These are phyloP conservation scores for Sclerotinia sclerotiorum DNA, from an alignment of 2,329 filamentous ascomycete genomes.

Conservation along the genomic window DNA sequence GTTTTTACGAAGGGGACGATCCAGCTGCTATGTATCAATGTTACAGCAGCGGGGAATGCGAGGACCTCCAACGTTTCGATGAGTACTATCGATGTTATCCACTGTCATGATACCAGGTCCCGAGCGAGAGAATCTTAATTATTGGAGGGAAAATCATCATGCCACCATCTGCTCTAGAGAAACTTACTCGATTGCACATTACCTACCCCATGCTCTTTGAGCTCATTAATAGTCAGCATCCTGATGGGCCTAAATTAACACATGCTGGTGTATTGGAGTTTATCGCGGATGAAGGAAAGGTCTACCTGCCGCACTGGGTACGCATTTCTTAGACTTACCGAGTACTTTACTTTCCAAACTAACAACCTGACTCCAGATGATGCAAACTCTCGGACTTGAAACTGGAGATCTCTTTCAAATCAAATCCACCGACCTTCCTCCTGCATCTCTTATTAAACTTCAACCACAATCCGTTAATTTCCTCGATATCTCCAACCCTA, in stretches of 20 bases:
- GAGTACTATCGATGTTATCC: slow-evolving; percentile 99
- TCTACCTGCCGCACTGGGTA: slow-evolving; percentile 95
- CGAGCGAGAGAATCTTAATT: slow-evolving; percentile 86
- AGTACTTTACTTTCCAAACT: neutral
- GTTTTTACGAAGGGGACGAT: slow-evolving; percentile 38
- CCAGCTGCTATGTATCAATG: slow-evolving; percentile 40
- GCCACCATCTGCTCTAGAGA: slow-evolving; percentile 93
- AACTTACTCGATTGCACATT: slow-evolving; percentile 92
- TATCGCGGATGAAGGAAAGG: slow-evolving; percentile 93
- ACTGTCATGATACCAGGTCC: slow-evolving; percentile 90
- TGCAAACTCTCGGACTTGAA: slow-evolving; percentile 86
- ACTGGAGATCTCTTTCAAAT: slow-evolving; percentile 93
- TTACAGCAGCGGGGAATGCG: slow-evolving; percentile 34
- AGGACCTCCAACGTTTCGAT: slow-evolving; percentile 70
- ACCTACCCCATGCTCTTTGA: slow-evolving; percentile 98
- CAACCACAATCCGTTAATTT: slow-evolving; percentile 93
- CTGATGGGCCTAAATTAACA: slow-evolving; percentile 64
- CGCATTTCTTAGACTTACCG: slow-evolving; percentile 32
- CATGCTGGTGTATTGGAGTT: slow-evolving; percentile 97
- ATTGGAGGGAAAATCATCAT: slow-evolving; percentile 96
- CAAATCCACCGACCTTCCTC: slow-evolving; percentile 88
- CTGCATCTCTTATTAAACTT: slow-evolving; percentile 91
- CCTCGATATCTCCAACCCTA: slow-evolving; percentile 94
- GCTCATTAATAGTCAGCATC: slow-evolving; percentile 79
- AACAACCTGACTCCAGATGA: slow-evolving; percentile 60